Evolutionary conservation across 2,329 filamentous ascomycete species (phyloP), one percentile per base, ranked within the genome.

Genomic region (Talaromyces amestolkiae): DNA sequence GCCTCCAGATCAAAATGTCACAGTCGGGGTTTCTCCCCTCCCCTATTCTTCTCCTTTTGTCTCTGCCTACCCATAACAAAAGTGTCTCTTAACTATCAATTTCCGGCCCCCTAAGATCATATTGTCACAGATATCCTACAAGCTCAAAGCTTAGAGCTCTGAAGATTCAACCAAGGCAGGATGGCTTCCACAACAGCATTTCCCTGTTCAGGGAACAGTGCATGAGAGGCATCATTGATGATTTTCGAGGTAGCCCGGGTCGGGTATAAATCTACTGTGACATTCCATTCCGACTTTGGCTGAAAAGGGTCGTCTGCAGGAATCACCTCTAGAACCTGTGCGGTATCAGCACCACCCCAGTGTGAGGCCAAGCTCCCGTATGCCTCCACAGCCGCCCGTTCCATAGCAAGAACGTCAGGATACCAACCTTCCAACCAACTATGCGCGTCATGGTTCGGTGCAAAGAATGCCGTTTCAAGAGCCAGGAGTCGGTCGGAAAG

Each of bases 341-440:
- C 17, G 33, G 31, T 58, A 39, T 58, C 27, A 2, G 53, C 53
- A 39, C 53, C 53, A 37, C 53, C 53, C 53, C 53, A 58, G 31
- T 58, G 33, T n/a, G 53, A 19, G 19, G 27, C n/a, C 33, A 58
- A 17, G n/a, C 53, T 58, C 24, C 53, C 53, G 27, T 58, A 58
- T 58, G 53, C 53, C 33, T 58, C 53, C 13, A 58, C 31, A 19
- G 53, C 53, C 3, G 33, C 53, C 6, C 13, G 53, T 11, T 58
- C 53, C 53, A 58, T 58, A 24, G 53, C 53, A n/a, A 58, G 31
- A 37, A 33, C 27, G 0, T 58, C 53, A 33, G 53, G 53, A 37
- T 58, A 58, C n/a, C 53, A 58, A 6, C 53, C 53, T 6, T 58
- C 53, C 24, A 58, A n/a, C 53, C 53, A 58, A 11, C 39, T 39